A percentile compares a stretch with the other conserved stretches of the same genome.
Conservation (phyloP, 257 asterid genomes). For the Jaltomata sinuosa region DNA sequence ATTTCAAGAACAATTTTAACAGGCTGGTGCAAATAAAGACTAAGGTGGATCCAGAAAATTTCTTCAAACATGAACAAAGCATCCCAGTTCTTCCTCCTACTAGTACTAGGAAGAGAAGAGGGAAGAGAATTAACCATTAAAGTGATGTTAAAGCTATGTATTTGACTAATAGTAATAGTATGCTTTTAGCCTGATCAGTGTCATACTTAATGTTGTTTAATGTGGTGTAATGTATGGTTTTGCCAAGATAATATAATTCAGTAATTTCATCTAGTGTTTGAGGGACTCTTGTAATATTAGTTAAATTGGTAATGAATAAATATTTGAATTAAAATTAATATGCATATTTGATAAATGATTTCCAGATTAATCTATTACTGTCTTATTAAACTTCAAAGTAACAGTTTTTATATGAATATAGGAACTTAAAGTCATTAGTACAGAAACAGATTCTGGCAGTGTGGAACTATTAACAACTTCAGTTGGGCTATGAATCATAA, state of each 20-base stretch:
- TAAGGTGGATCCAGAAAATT: not conserved
- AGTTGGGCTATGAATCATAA: not conserved
- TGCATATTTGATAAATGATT: not conserved
- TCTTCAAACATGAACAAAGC: constrained; percentile 4
- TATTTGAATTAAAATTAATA: not conserved
- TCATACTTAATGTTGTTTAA: not conserved
- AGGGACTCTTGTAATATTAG: not conserved
- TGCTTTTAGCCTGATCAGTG: not conserved
- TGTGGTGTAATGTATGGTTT: not conserved
- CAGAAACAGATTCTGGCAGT: not conserved
- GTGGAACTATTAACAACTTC: not conserved
- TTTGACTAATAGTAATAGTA: not conserved
- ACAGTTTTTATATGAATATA: not conserved
- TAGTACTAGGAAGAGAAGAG: not conserved
- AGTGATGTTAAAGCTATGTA: not conserved
- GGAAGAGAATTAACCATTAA: not conserved
- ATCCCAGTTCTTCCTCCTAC: not conserved
- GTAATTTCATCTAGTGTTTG: not conserved
- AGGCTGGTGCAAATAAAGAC: not conserved
- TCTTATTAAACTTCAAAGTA: not conserved
- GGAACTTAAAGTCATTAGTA: not conserved
- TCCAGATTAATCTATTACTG: not conserved
- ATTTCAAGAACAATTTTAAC: not conserved
- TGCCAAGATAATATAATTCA: not conserved
- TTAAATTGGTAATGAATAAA: not conserved